These are phyloP conservation scores for Obba rivulosa DNA, from an alignment of 768 basidiomycete genomes.

Conservation along the genomic window DNA sequence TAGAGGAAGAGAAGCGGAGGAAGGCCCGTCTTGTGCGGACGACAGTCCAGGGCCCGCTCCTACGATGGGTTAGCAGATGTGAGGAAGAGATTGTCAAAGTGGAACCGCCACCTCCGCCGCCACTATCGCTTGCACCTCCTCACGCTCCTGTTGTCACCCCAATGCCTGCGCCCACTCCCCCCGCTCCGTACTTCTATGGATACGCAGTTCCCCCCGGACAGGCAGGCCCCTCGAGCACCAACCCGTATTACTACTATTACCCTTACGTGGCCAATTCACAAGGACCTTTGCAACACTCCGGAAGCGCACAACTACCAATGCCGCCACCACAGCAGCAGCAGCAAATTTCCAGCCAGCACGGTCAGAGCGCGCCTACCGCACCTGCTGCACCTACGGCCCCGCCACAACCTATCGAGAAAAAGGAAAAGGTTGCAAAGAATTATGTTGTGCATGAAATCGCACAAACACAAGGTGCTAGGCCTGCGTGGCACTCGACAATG, in stretches of 20 bases:
- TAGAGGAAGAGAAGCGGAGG: conserved; percentile 80
- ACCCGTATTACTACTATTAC: not conserved
- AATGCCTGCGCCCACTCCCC: not conserved
- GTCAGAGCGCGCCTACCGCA: not conserved
- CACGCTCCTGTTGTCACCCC: not conserved
- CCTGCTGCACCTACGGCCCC: conserved; percentile 3
- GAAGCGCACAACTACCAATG: not conserved
- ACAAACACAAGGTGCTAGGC: conserved; percentile 44
- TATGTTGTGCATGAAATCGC: conserved; percentile 65
- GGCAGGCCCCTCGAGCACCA: not conserved
- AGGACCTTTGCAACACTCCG: not conserved
- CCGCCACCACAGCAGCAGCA: not conserved
- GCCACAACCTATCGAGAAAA: conserved; percentile 26
- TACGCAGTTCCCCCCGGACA: not conserved
- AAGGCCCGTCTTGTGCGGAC: conserved; percentile 58
- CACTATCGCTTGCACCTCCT: not conserved
- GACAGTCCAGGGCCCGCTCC: conserved; percentile 56
- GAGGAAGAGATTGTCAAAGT: conserved; percentile 51
- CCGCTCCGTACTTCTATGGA: not conserved
- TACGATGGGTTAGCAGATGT: conserved; percentile 65
- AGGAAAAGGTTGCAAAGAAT: conserved; percentile 55
- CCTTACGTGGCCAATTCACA: not conserved
- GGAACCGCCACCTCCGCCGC: conserved; percentile 28
- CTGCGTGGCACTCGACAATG: conserved; percentile 71
- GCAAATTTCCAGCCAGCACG: not conserved